Evolutionary conservation across 2,329 filamentous ascomycete genomes (phyloP).

Genomic region (Alternaria arborescens): DNA sequence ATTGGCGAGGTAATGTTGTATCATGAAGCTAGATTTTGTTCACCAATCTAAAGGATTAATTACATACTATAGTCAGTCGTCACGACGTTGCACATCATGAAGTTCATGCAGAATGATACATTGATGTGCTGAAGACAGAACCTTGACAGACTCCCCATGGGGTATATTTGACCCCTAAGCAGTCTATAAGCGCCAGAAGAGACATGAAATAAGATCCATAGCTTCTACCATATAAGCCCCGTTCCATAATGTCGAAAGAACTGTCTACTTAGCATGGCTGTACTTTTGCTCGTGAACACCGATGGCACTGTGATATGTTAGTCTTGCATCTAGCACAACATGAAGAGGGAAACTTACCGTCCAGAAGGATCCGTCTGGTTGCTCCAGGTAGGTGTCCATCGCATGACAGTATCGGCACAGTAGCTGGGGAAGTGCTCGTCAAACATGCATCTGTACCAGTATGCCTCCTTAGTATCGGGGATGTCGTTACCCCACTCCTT

Average conservation of each 20-base stretch:
- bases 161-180: slow-evolving; percentile 13
- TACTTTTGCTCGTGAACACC: slow-evolving; percentile 49
- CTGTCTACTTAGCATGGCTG: slow-evolving; percentile 28
- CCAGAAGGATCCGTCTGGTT: slow-evolving; percentile 96
- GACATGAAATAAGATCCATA: slow-evolving; percentile 8
- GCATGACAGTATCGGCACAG: slow-evolving; percentile 91
- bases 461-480: slow-evolving; percentile 96
- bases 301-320: slow-evolving; percentile 41
- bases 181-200: slow-evolving; percentile 13
- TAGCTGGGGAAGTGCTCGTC: slow-evolving; percentile 96
- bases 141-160: slow-evolving; percentile 2
- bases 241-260: neutral
- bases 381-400: slow-evolving; percentile 98
- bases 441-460: slow-evolving; percentile 98
- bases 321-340: slow-evolving; percentile 3
- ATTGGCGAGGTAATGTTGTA: neutral
- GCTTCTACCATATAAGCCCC: neutral
- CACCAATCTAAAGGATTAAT: neutral
- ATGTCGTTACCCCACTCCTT: slow-evolving; percentile 93
- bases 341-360: slow-evolving; percentile 63
- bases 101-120: neutral
- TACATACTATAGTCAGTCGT: neutral
- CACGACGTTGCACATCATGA: neutral
- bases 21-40: neutral
- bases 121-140: slow-evolving; percentile 2